These are phyloP conservation scores for Priceomyces castillae DNA, from an alignment of 805 yeast genomes.

Conservation along the genomic window DNA sequence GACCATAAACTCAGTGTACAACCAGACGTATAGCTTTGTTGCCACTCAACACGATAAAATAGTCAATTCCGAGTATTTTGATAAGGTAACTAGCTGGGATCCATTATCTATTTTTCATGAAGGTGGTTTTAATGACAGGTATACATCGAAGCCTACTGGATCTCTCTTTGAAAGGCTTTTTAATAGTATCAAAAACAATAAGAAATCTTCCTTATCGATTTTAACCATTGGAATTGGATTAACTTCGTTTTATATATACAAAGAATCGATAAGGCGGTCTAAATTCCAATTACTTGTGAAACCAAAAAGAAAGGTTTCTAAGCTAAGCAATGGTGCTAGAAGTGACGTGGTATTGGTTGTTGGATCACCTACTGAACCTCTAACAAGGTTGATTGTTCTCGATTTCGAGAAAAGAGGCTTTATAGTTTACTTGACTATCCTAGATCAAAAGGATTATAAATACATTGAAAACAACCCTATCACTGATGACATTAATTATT, in stretches of 20 bases:
- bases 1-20: slow-evolving; percentile 23
- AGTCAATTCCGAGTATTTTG: slow-evolving; percentile 14
- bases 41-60: slow-evolving; percentile 23
- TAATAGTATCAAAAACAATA: slow-evolving; percentile 5
- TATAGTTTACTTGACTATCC: slow-evolving; percentile 73
- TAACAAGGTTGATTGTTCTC: slow-evolving; percentile 63
- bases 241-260: slow-evolving; percentile 10
- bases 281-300: neutral
- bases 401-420: slow-evolving; percentile 80
- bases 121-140: slow-evolving; percentile 2
- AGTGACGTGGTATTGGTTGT: slow-evolving; percentile 70
- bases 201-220: slow-evolving; percentile 12
- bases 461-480: slow-evolving; percentile 54
- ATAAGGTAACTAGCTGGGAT: slow-evolving; percentile 11
- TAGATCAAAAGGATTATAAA: slow-evolving; percentile 55
- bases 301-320: slow-evolving; percentile 53
- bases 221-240: slow-evolving; percentile 28
- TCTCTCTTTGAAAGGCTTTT: neutral
- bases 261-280: neutral
- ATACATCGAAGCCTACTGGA: neutral
- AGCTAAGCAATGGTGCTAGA: slow-evolving; percentile 67
- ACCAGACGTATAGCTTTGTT: slow-evolving; percentile 19
- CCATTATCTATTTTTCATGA: slow-evolving; percentile 4
- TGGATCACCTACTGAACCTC: slow-evolving; percentile 75
- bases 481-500: slow-evolving; percentile 65